Percentiles rank a stretch among this genome's conserved stretches.
Conservation (phyloP, 306 rosid genomes). For the Ochetophila trinervis region DNA sequence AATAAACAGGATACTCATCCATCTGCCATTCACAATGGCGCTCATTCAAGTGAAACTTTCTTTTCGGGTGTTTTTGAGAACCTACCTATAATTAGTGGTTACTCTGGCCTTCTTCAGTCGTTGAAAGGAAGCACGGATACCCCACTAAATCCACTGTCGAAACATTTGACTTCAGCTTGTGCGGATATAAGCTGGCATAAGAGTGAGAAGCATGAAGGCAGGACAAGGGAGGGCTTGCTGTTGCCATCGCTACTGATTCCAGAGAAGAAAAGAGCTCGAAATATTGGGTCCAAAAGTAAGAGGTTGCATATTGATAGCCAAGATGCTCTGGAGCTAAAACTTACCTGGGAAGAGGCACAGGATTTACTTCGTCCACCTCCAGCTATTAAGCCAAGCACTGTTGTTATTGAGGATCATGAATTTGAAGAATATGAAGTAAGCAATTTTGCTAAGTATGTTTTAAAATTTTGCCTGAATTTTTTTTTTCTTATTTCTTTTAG, state of each 20-base stretch:
- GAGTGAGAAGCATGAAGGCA: conserved; percentile 61
- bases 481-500: not conserved
- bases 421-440: conserved; percentile 97
- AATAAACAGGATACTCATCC: conserved; percentile 79
- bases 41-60: conserved; percentile 84
- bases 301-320: conserved; percentile 93
- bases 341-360: conserved; percentile 98
- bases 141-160: conserved; percentile 62
- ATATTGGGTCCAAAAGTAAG: conserved; percentile 92
- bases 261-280: conserved; percentile 81
- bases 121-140: conserved; percentile 76
- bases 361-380: conserved; percentile 97
- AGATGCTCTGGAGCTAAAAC: conserved; percentile 85
- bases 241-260: conserved; percentile 63
- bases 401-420: conserved; percentile 80
- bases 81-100: conserved; percentile 89
- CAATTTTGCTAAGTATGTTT: not conserved
- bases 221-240: conserved; percentile 63
- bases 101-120: conserved; percentile 93
- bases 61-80: conserved; percentile 87
- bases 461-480: not conserved
- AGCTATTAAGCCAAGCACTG: conserved; percentile 76
- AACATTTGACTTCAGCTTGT: conserved; percentile 63
- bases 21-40: conserved; percentile 68
- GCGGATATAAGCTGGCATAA: conserved; percentile 74